Evolutionary conservation across 257 asterid genomes (phyloP).

Genomic region (Paulownia fortunei): DNA sequence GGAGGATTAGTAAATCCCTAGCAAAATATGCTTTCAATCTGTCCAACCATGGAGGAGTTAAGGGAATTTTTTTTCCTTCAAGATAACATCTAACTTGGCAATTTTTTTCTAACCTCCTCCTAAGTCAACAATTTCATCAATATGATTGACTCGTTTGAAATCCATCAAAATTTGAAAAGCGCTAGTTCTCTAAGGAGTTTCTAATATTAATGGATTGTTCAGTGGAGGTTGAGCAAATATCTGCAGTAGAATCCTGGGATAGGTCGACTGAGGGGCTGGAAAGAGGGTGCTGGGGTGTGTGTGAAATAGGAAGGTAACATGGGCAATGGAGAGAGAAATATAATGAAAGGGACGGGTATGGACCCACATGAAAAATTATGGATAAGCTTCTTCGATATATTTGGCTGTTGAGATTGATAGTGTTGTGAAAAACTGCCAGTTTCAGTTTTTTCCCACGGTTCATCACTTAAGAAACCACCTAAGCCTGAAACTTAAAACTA

Average conservation of each 20-base stretch:
- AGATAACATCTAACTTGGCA: neutral
- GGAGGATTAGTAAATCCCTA: neutral
- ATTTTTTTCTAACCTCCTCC: neutral
- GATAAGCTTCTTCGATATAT: neutral
- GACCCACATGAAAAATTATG: neutral
- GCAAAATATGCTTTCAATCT: neutral
- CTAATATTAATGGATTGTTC: neutral
- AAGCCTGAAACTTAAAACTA: neutral
- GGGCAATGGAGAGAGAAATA: neutral
- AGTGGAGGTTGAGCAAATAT: constrained; percentile 1
- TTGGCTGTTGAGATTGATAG: neutral
- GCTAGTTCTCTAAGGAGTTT: neutral
- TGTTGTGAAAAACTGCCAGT: neutral
- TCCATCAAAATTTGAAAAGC: neutral
- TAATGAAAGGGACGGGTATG: neutral
- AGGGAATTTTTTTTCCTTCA: neutral
- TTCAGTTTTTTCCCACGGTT: neutral
- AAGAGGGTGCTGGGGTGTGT: neutral
- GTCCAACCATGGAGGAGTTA: neutral
- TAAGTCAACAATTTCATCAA: neutral
- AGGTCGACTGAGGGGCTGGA: neutral
- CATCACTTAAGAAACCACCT: neutral
- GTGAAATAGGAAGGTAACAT: neutral
- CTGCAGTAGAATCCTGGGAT: neutral
- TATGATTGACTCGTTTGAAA: neutral